Evolutionary conservation across 495 filamentous ascomycete genomes (phyloP), one percentile per base, ranked within the genome.

Genomic region (Geopyxis carbonaria): DNA sequence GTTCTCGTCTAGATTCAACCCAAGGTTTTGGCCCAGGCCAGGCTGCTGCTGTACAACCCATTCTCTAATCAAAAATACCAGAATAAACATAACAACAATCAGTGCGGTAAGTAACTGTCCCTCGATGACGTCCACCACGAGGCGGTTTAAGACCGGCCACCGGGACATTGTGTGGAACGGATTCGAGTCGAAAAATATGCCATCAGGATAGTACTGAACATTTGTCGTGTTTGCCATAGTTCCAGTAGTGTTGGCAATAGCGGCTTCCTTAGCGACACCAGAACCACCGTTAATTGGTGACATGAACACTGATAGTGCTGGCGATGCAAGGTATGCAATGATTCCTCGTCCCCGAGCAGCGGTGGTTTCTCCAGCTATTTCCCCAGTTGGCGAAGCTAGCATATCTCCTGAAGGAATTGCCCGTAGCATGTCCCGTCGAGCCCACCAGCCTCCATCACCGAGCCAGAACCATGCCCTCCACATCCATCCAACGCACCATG

Each of bases 1-100:
- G 21, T 44, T 42, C 14, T 59, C 64, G 7, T 22, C 36, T 27
- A 31, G 55, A 2, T 49, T 60, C 25, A 51, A 47, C n/a, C n/a
- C n/a, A n/a, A n/a, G n/a, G n/a, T n/a, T n/a, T n/a, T n/a, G n/a
- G n/a, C n/a, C n/a, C 49, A 78, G 64, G 44, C 79, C 78, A 7
- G 85, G 86, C 53, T 94, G 91, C 55, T 95, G 89, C 51, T 95
- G 87, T 4, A 95, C 84, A 27, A 99, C 89, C 73, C 92, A 99
- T 60, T 99, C 89, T 13, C 89, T 67, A 35, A 99, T 93, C 13
- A 99, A 61, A 47, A 99, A 94, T 28, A 99, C 74, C 22, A 99
- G 61, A 36, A 99, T 93, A 56, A 95, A 95, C 32, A 75, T 79
- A 36, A 86, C 65, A 5, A 99, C 86, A 22, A 95, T 80, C 10